Conservation (phyloP, 495 filamentous ascomycete species). For the Aspergillus kassunensis region DNA sequence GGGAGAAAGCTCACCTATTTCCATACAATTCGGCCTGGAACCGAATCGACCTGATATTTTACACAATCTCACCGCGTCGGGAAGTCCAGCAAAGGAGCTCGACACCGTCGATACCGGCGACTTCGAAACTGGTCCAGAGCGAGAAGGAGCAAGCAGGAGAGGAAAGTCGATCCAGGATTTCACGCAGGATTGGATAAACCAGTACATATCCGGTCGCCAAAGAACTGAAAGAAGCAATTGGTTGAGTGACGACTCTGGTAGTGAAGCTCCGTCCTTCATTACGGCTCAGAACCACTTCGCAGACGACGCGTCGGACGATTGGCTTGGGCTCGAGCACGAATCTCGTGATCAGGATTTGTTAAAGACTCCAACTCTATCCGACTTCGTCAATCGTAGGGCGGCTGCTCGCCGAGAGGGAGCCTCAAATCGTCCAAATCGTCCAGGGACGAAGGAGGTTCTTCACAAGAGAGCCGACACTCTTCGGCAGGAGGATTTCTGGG, state of each 20-base stretch:
- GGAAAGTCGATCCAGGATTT: conserved; percentile 52
- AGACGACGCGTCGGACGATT: conserved; percentile 41
- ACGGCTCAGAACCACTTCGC: conserved; percentile 42
- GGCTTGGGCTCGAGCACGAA: conserved; percentile 45
- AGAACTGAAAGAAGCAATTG: conserved; percentile 64
- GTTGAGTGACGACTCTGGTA: conserved; percentile 70
- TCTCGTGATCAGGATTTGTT: conserved; percentile 36
- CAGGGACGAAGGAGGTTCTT: conserved; percentile 41
- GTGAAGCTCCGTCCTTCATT: conserved; percentile 44
- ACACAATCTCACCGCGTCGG: conserved; percentile 35
- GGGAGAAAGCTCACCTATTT: conserved; percentile 34
- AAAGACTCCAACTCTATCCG: conserved; percentile 42
- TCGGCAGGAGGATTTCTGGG: conserved; percentile 55
- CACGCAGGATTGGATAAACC: conserved; percentile 75
- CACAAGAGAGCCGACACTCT: conserved; percentile 62
- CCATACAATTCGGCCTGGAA: conserved; percentile 40
- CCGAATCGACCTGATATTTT: conserved; percentile 49
- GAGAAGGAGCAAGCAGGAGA: conserved; percentile 28
- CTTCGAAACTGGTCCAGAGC: conserved; percentile 20
- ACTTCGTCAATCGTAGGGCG: conserved; percentile 34
- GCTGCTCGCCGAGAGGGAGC: conserved; percentile 14
- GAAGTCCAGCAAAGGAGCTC: conserved; percentile 13
- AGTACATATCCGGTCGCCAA: conserved; percentile 60
- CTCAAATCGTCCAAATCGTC: conserved; percentile 37
- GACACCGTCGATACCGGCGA: conserved; percentile 14